Evolutionary conservation across 75 land plant species (phyloP).

Genomic region (Pinus tabuliformis): DNA sequence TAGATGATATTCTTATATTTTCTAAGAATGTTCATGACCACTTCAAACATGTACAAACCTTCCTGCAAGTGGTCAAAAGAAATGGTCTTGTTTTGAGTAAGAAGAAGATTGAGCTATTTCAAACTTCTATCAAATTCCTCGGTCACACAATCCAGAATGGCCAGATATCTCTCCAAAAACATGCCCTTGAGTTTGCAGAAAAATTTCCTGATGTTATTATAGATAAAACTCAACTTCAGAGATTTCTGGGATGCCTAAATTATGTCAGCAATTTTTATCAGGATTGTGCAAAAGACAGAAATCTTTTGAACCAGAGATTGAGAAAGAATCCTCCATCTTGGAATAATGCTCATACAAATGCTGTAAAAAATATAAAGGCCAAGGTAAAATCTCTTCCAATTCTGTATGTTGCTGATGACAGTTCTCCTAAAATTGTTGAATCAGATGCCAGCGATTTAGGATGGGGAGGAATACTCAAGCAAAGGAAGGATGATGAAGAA

Average conservation of each 20-base stretch:
- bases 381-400: too few species aligned
- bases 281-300: neutral
- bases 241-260: neutral
- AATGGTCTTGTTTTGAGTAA: neutral
- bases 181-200: neutral
- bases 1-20: neutral
- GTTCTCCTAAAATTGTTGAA: too few species aligned
- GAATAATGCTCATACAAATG: too few species aligned
- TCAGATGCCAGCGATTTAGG: too few species aligned
- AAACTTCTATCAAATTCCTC: neutral
- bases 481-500: too few species aligned
- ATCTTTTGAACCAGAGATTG: neutral
- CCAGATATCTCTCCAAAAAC: neutral
- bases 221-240: neutral
- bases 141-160: neutral
- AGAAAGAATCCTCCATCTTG: too few species aligned
- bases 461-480: too few species aligned
- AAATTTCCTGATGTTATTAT: neutral
- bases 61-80: neutral
- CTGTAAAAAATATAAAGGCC: too few species aligned
- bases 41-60: neutral
- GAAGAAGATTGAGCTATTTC: neutral
- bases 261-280: neutral
- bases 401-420: too few species aligned
- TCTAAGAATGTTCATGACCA: neutral